A percentile compares a stretch with the other conserved stretches of the same genome.
These are phyloP conservation scores for Scedosporium apiospermum DNA, from an alignment of 2,329 filamentous ascomycete species.

Conservation along the genomic window DNA sequence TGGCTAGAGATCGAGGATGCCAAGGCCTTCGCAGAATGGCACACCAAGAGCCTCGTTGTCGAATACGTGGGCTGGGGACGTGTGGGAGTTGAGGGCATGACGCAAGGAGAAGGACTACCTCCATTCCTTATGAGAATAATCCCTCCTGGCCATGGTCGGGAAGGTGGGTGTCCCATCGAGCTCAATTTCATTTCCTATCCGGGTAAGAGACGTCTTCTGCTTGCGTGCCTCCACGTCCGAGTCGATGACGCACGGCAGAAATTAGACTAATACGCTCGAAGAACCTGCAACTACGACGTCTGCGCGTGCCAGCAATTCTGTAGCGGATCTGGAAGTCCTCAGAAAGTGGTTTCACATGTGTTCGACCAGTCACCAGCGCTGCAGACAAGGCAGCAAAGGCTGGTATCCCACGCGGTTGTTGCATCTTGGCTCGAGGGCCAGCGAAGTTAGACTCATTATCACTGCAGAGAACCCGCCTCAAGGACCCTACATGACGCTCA, in stretches of 20 bases:
- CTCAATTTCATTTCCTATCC: no score
- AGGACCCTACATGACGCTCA: not conserved
- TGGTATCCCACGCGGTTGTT: not conserved
- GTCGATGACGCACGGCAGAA: no score
- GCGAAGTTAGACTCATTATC: not conserved
- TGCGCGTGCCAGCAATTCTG: not conserved
- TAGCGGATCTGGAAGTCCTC: not conserved
- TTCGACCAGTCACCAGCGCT: not conserved
- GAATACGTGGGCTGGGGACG: not conserved
- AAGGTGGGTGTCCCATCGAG: no score
- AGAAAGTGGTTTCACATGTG: not conserved
- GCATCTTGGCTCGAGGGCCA: not conserved
- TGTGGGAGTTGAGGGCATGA: not conserved
- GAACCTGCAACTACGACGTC: not conserved
- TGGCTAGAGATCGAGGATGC: not conserved
- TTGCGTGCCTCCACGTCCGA: no score
- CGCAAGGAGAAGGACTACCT: not conserved
- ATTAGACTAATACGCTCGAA: no score
- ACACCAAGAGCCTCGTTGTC: not conserved
- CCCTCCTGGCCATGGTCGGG: no score
- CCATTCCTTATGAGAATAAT: no score
- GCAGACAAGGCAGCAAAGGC: not conserved
- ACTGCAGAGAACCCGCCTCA: not conserved
- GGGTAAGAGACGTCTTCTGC: no score
- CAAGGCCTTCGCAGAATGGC: not conserved